phyloP scores from a whole-genome alignment of 2,329 filamentous ascomycete species.

The Ceratocystis variospora region DNA sequence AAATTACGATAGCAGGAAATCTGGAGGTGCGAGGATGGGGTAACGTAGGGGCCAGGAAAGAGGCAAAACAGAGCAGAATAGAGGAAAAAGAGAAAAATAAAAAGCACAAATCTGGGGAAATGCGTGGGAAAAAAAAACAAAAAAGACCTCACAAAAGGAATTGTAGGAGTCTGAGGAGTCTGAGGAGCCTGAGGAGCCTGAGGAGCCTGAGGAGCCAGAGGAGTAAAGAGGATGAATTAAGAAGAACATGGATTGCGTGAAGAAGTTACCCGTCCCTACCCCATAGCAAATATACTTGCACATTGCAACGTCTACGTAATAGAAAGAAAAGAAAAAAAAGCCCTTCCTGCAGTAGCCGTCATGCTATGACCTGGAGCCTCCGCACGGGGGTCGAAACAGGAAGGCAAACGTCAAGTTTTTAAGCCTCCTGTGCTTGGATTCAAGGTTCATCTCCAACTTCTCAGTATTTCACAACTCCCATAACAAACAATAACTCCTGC shows the following conservation, averaged over 20 bases:
- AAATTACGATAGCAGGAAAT: conserved; percentile 4
- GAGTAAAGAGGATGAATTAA: conserved; percentile 11
- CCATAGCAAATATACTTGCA: not conserved
- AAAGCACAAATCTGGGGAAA: conserved; percentile 46
- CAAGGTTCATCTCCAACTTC: not conserved
- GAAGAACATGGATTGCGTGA: conserved; percentile 1
- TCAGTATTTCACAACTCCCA: no score
- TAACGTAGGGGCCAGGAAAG: not conserved
- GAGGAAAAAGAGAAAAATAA: conserved; percentile 26
- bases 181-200: not conserved
- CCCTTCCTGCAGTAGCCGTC: not conserved
- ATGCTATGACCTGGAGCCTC: not conserved
- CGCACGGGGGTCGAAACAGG: not conserved
- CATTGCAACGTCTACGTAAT: not conserved
- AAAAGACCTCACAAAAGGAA: not conserved
- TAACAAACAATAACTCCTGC: no score
- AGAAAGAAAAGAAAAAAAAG: not conserved
- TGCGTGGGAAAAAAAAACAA: conserved; percentile 28
- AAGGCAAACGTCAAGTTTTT: not conserved
- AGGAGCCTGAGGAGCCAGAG: no score
- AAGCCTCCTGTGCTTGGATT: not conserved
- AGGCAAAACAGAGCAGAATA: conserved; percentile 35
- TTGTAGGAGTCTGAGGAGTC: not conserved
- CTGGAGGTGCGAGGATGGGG: conserved; percentile 6
- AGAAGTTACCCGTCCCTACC: no score